Conservation (phyloP, 1,284 basidiomycete species). For the Mycena sp. region DNA sequence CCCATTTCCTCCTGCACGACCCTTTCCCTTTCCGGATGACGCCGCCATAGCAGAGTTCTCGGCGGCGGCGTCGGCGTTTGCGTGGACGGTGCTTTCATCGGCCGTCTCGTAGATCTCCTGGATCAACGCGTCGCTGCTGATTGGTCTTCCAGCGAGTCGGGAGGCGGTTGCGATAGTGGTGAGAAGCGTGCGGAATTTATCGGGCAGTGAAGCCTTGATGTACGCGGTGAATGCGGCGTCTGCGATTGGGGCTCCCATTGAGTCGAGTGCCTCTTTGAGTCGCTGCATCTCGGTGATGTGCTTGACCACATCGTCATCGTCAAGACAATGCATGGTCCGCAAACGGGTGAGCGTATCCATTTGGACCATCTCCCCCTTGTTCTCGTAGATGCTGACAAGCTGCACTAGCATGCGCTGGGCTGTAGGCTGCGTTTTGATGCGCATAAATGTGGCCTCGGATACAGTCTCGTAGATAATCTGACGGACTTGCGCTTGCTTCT, state of each 20-base stretch:
- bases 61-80: constrained; percentile 14
- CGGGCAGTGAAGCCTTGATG: constrained; percentile 32
- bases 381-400: constrained; percentile 33
- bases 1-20: background rate
- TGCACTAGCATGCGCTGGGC: constrained; percentile 32
- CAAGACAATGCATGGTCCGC: constrained; percentile 28
- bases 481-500: constrained; percentile 34
- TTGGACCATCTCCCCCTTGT: constrained; percentile 32
- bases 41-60: constrained; percentile 1
- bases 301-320: constrained; percentile 31
- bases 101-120: constrained; percentile 22
- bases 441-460: constrained; percentile 31
- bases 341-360: constrained; percentile 33
- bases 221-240: constrained; percentile 33
- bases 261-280: constrained; percentile 34
- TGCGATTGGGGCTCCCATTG: constrained; percentile 32
- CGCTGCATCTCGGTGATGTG: constrained; percentile 35
- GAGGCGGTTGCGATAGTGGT: constrained; percentile 26
- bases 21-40: constrained; percentile 3
- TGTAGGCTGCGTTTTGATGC: constrained; percentile 32
- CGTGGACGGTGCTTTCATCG: constrained; percentile 20
- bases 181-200: constrained; percentile 30
- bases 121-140: constrained; percentile 23
- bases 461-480: constrained; percentile 39
- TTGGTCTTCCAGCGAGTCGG: constrained; percentile 8